Evolutionary conservation across 2,329 filamentous ascomycete genomes (phyloP).

Genomic region (Aspergillus viridinutans): DNA sequence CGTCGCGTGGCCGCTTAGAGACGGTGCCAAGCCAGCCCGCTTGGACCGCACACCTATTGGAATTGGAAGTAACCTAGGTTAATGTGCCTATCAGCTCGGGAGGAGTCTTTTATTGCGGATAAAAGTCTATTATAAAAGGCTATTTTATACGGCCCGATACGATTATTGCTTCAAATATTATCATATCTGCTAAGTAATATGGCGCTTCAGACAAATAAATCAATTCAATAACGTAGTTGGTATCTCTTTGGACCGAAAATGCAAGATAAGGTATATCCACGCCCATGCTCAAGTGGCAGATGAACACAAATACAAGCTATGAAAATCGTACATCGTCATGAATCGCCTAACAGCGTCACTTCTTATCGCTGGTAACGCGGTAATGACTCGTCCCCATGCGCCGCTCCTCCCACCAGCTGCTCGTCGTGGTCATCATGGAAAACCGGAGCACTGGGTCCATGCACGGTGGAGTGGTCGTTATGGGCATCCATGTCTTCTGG

Average conservation of each 20-base stretch:
- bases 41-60: too few relatives aligned
- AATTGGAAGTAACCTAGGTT: too few relatives aligned
- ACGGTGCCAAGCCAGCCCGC: not conserved
- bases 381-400: slow-evolving; percentile 37
- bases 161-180: too few relatives aligned
- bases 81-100: not conserved
- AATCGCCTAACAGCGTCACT: not conserved
- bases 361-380: slow-evolving; percentile 43
- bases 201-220: not conserved
- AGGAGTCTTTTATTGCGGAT: too few relatives aligned
- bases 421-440: slow-evolving; percentile 57
- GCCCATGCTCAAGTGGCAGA: not conserved
- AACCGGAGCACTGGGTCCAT: slow-evolving; percentile 54
- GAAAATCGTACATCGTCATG: not conserved
- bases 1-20: not conserved
- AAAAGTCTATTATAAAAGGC: too few relatives aligned
- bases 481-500: slow-evolving; percentile 38
- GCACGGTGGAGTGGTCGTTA: slow-evolving; percentile 6
- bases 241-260: not conserved
- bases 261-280: not conserved
- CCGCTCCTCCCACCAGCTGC: slow-evolving; percentile 37
- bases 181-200: too few relatives aligned
- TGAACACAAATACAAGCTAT: not conserved
- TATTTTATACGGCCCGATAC: too few relatives aligned
- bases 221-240: not conserved